Percentiles rank a stretch among this genome's conserved stretches.
Conservation (phyloP, 2,329 filamentous ascomycete species). For the Pseudocercospora musae region DNA sequence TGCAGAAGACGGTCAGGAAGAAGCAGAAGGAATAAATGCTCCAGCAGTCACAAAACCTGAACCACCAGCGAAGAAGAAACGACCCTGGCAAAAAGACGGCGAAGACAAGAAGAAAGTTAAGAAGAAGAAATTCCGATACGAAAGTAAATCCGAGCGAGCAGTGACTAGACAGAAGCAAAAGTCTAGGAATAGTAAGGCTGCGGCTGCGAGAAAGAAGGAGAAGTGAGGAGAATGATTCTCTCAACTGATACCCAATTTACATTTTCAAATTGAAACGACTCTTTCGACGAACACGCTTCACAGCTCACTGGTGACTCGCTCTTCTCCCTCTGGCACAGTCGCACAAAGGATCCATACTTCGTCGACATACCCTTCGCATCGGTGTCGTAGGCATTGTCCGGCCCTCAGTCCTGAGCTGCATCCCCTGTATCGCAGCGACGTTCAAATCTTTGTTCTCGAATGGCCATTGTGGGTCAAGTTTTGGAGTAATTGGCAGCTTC, state of each 20-base stretch:
- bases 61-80: conserved; percentile 36
- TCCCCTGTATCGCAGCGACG: neutral
- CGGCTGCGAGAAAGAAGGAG: conserved; percentile 41
- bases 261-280: no score
- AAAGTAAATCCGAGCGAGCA: conserved; percentile 79
- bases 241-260: no score
- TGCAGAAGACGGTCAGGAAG: conserved; percentile 26
- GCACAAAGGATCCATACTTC: neutral
- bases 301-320: neutral
- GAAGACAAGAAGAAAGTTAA: conserved; percentile 55
- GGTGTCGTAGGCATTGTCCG: neutral
- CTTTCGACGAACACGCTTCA: neutral
- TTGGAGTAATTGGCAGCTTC: neutral
- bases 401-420: neutral
- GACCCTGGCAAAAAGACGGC: conserved; percentile 52
- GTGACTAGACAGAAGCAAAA: conserved; percentile 60
- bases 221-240: neutral
- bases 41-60: conserved; percentile 26
- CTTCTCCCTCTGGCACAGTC: neutral
- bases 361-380: neutral
- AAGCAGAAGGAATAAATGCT: conserved; percentile 26
- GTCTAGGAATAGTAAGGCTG: conserved; percentile 67
- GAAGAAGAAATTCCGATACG: conserved; percentile 91
- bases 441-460: neutral
- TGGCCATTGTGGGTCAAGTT: neutral